Percentiles rank a stretch among this genome's conserved stretches.
These are phyloP conservation scores for Phaeosphaeria sp. DNA, from an alignment of 2,329 filamentous ascomycete species.

Conservation along the genomic window DNA sequence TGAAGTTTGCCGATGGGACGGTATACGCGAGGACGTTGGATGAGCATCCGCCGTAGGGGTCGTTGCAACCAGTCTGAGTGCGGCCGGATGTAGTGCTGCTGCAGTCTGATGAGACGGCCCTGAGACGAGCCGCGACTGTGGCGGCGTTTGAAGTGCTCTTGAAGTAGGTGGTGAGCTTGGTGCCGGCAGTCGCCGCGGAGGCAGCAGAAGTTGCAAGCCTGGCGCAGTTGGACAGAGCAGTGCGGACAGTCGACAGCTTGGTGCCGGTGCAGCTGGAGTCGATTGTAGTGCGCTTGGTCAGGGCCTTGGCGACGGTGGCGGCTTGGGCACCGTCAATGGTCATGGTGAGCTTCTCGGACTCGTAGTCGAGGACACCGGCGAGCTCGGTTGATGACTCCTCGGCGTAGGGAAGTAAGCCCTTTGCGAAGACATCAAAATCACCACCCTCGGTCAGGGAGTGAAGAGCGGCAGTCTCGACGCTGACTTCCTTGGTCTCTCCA, in stretches of 20 bases:
- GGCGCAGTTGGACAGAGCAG: constrained; percentile 63
- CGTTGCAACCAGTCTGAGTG: constrained; percentile 64
- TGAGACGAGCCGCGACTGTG: constrained; percentile 34
- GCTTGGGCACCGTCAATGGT: constrained; percentile 65
- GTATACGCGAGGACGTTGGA: constrained; percentile 65
- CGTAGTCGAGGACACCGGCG: constrained; percentile 62
- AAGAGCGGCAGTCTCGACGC: constrained; percentile 63
- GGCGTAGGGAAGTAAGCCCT: constrained; percentile 52
- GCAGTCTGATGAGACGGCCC: constrained; percentile 63
- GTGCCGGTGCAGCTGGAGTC: constrained; percentile 63
- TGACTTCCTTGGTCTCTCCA: constrained; percentile 59
- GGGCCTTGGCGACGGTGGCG: constrained; percentile 54
- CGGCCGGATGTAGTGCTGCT: constrained; percentile 55
- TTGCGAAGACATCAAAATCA: constrained; percentile 62
- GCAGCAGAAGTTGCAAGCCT: constrained; percentile 62
- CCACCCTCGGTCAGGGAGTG: constrained; percentile 62
- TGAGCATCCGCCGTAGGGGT: constrained; percentile 62
- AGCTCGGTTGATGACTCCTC: constrained; percentile 61
- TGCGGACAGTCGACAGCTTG: constrained; percentile 54
- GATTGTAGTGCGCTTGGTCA: constrained; percentile 60
- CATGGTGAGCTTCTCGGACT: constrained; percentile 65
- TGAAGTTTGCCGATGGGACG: constrained; percentile 59
- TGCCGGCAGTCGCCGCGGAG: constrained; percentile 54
- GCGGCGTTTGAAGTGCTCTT: constrained; percentile 60
- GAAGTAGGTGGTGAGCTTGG: constrained; percentile 68